phyloP scores from a whole-genome alignment of 305 asterid genomes.

The Fraxinus sp. region DNA sequence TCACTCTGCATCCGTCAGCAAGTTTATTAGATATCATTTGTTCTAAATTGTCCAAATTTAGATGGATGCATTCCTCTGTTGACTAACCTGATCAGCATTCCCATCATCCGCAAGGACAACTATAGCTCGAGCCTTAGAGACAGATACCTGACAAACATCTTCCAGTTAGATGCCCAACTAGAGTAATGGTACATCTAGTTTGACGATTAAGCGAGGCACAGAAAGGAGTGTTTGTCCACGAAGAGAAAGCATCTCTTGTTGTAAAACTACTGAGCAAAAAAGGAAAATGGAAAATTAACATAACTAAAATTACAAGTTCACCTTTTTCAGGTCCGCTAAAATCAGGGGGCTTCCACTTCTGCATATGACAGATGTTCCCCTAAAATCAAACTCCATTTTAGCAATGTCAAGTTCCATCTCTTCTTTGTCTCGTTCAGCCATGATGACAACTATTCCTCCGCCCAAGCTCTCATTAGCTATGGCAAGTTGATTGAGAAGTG shows the following conservation, averaged over 20 bases:
- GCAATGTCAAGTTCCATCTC: constrained; percentile 95
- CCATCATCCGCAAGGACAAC: constrained; percentile 96
- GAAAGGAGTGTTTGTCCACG: background rate
- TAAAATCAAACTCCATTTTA: constrained; percentile 87
- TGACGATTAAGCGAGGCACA: constrained; percentile 16
- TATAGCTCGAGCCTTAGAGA: constrained; percentile 95
- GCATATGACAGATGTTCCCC: constrained; percentile 92
- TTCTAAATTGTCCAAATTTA: constrained; percentile 21
- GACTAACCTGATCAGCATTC: constrained; percentile 83
- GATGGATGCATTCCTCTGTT: constrained; percentile 23
- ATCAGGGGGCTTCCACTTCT: constrained; percentile 88
- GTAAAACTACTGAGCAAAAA: background rate
- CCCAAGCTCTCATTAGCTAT: constrained; percentile 94
- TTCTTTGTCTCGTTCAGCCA: constrained; percentile 97
- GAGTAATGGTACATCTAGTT: background rate
- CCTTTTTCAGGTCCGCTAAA: constrained; percentile 85
- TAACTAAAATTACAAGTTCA: constrained; percentile 16
- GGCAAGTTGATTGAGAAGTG: constrained; percentile 82
- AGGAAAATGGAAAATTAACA: background rate
- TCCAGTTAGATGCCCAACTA: constrained; percentile 34
- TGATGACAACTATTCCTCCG: constrained; percentile 85
- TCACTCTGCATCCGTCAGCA: constrained; percentile 65
- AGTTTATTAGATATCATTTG: constrained; percentile 23
- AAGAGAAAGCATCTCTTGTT: background rate
- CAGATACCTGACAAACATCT: constrained; percentile 63